Base-by-base conservation (phyloP, 2,329 filamentous ascomycete species). In the Exophiala bonariae region DNA sequence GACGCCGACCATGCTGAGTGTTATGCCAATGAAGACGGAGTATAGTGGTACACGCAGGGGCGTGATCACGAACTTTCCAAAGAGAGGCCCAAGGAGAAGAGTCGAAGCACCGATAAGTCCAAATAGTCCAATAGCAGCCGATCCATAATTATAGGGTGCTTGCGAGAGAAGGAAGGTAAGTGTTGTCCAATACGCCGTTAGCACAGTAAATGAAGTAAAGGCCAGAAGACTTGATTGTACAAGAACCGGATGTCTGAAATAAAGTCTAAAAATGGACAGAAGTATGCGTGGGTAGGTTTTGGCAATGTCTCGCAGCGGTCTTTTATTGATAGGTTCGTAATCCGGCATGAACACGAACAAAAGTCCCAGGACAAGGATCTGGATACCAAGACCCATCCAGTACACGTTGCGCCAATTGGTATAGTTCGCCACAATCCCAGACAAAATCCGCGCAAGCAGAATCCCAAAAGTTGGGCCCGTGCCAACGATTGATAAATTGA, bases 291-390 rank as follows among this genome's bases (percentile, higher is more conserved):
- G 76, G 63, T 92, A 92, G 50, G 78, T 81, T 20, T 40, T 49
- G 8, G 47, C 17, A 7, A 52, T n/a, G 5, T 32, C 19, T 19
- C n/a, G 11, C 11, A 11, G 10, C 2, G 70, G 66, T 0, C 80
- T 81, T n/a, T n/a, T n/a, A 60, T 89, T 90, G 4, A 85, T 86
- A 2, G 79, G 76, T 0, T 87, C 87, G 56, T 92, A 92, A 62
- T 90, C 86, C 0, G 87, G 87, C 83, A 92, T 85, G 64, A 82
- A 87, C 38, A 81, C 61, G 70, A 79, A 90, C 5, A 91, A 76
- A 0, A 83, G 66, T 4, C 71, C 54, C 45, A 83, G 77, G 49
- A 91, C 82, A 6, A 80, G 60, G 57, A 80, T 83, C 66, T 92
- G 87, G 0, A 87, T 70, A 0, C 76, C 87, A 5, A 90, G 78